Evolutionary conservation across 2,329 filamentous ascomycete species (phyloP).

Genomic region (Aspergillus bombycis): DNA sequence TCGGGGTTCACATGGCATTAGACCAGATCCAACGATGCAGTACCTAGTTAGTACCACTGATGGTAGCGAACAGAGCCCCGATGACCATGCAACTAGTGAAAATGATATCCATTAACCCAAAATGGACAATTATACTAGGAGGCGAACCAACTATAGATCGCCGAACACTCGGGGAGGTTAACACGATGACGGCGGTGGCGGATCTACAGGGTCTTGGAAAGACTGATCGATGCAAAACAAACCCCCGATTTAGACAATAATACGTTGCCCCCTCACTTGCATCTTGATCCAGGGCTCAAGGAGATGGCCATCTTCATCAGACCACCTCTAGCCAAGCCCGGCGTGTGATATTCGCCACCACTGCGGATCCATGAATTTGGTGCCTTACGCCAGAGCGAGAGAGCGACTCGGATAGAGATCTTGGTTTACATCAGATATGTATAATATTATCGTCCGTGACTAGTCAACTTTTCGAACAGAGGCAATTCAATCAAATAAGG

Average conservation of each 20-base stretch:
- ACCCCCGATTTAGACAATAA: neutral
- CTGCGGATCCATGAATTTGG: neutral
- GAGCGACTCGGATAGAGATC: neutral
- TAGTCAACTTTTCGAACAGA: neutral
- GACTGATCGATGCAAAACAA: neutral
- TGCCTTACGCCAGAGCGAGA: too few species aligned
- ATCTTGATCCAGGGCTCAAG: neutral
- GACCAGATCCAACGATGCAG: neutral
- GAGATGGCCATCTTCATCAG: neutral
- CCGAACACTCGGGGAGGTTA: neutral
- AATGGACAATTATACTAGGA: neutral
- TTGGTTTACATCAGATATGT: neutral
- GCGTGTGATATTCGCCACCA: neutral
- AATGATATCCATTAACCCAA: neutral
- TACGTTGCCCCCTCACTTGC: neutral
- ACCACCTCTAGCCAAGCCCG: neutral
- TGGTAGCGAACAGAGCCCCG: neutral
- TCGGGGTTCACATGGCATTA: neutral
- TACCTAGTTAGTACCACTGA: neutral
- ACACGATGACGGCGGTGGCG: neutral
- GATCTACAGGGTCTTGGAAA: neutral
- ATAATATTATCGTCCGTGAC: neutral
- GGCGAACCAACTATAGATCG: neutral
- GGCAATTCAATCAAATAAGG: neutral
- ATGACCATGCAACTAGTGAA: neutral